Conservation (phyloP, 1,284 basidiomycete genomes). For the Volvariella volvacea region DNA sequence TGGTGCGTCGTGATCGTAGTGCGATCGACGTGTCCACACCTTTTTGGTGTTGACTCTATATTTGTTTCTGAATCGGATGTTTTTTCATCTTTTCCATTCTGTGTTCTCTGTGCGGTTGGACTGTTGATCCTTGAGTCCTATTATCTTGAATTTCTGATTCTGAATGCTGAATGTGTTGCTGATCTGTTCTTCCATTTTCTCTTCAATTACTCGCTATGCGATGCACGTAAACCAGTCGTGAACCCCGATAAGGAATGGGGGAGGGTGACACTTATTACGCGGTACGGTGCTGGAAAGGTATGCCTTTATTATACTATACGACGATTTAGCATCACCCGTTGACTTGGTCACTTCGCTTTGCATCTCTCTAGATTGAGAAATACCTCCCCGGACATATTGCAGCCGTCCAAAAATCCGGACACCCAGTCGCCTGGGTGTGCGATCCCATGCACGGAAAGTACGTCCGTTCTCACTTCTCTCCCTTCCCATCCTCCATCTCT, state of each 20-base stretch:
- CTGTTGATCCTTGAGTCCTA: slow-evolving; percentile 2
- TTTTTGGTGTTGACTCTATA: too few species aligned
- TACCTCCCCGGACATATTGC: slow-evolving; percentile 78
- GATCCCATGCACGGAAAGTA: slow-evolving; percentile 98
- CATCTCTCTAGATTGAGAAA: slow-evolving; percentile 55
- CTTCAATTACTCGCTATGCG: too few species aligned
- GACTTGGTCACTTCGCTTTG: too few species aligned
- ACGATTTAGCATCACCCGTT: too few species aligned
- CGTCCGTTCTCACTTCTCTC: slow-evolving; percentile 20
- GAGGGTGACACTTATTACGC: slow-evolving; percentile 85
- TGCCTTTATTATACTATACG: neutral
- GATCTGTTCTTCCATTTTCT: neutral
- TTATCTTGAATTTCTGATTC: slow-evolving; percentile 1
- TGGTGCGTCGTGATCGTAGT: too few species aligned
- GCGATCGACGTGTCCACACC: too few species aligned
- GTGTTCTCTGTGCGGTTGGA: too few species aligned
- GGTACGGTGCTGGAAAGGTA: slow-evolving; percentile 88
- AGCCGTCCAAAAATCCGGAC: slow-evolving; percentile 76
- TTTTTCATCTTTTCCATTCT: too few species aligned
- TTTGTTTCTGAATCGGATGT: too few species aligned
- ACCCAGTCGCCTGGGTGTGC: slow-evolving; percentile 90
- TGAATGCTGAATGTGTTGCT: too few species aligned
- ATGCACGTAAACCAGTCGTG: too few species aligned
- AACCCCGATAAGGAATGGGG: slow-evolving; percentile 84
- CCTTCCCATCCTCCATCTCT: slow-evolving; percentile 2